Evolutionary conservation across 441 rosid genomes (phyloP), one percentile per base, ranked within the genome.

Genomic region (Francoa sonchifolia): DNA sequence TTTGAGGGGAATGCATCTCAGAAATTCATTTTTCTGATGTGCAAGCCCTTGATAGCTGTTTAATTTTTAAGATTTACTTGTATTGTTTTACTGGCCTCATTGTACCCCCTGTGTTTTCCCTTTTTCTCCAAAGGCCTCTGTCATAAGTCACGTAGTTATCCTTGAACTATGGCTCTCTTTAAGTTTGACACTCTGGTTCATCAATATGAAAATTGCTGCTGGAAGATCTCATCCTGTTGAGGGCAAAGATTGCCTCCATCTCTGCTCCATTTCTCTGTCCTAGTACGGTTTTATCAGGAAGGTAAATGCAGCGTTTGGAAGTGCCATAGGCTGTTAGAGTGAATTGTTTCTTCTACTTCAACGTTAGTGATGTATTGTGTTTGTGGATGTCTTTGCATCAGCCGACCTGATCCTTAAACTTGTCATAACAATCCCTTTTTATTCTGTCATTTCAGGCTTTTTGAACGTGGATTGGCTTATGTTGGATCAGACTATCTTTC

Each of bases 401-500:
- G 32, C 66, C 26, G 47, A 22, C 20, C 34, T 64, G 22, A 42
- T 56, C n/a, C 54, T 33, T 56, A 26, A 44, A 28, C 42, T 15
- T 45, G 4, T 42, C 43, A 17, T 65, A 53, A 68, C 55, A 37
- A 17, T 23, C 18, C 2, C 19, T 0, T 34, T 54, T 33, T 13
- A 47, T 50, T 46, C 44, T 63, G 20, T n/a, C 6, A 0, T 15
- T 61, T 48, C 88, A 90, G 99, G 62, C 83, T 90, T 55, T 86
- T 90, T 62, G 99, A 90, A 53, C 76, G 95, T 27, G 99, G 80
- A 37, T 62, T 90, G 59, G 78, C 77, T 17, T 90, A 86, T 42
- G 90, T 76, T 58, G 99, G 95, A 60, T 65, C 95, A 54, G 96
- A 90, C 68, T 90, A 86, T 68, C 54, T 82, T 47, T 80, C 82